These are phyloP conservation scores for Mycocentrospora acerina DNA, from an alignment of 2,329 filamentous ascomycete species.

Conservation along the genomic window DNA sequence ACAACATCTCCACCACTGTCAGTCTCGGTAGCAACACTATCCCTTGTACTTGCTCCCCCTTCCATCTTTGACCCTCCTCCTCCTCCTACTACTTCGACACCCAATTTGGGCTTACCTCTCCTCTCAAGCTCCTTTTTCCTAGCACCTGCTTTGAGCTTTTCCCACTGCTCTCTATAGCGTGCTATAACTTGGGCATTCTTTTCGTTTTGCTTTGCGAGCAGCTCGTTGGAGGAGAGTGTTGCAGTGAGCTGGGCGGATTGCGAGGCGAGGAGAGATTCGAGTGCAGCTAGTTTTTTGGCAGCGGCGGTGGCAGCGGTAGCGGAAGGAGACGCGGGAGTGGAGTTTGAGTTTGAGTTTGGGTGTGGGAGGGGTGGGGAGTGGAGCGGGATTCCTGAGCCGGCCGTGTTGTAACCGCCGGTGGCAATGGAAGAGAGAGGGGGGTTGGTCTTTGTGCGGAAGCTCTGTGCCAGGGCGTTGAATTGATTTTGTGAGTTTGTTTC, in stretches of 20 bases:
- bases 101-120: too few species aligned
- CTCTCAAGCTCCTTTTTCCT: slow-evolving; percentile 38
- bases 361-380: slow-evolving; percentile 16
- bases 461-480: slow-evolving; percentile 82
- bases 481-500: slow-evolving; percentile 89
- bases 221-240: slow-evolving; percentile 55
- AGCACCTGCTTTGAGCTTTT: slow-evolving; percentile 67
- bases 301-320: too few species aligned
- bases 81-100: too few species aligned
- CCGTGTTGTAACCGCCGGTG: slow-evolving; percentile 18
- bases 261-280: too few species aligned
- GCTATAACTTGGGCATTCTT: slow-evolving; percentile 57
- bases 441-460: slow-evolving; percentile 50
- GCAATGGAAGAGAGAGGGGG: slow-evolving; percentile 30
- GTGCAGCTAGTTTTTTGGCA: too few species aligned
- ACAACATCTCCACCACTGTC: too few species aligned
- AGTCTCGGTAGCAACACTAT: too few species aligned
- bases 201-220: slow-evolving; percentile 62
- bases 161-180: slow-evolving; percentile 66
- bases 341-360: slow-evolving; percentile 3
- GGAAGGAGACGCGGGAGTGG: too few species aligned
- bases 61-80: slow-evolving; percentile 9
- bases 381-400: too few species aligned
- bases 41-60: slow-evolving; percentile 2
- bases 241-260: too few species aligned